Evolutionary conservation across 345 rosid species (phyloP), one percentile per base, ranked within the genome.

Genomic region (Draba incana): DNA sequence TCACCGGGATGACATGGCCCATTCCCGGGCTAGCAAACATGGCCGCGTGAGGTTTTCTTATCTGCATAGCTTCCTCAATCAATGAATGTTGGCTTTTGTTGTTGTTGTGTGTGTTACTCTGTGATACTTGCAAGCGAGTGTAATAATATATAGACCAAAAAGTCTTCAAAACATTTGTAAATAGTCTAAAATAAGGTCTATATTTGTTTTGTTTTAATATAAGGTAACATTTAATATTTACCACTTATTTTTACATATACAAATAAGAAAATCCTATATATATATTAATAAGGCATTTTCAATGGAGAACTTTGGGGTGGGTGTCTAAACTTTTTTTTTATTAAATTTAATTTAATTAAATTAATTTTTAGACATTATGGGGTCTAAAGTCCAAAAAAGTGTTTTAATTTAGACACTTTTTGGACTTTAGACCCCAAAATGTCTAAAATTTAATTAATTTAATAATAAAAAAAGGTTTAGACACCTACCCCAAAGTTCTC

Each of bases 1-100:
- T 62, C 56, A 68, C 45, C 9, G 78, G 74, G 46, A 68, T 60
- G 38, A 75, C 37, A 20, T 75, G 78, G 35, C 78, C 78, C 78
- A 75, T 75, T 4, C 78, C 78, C 6, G 78, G 74, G 64, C 78
- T 75, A 10, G 68, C 74, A 38, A 67, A 48, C 73, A 67, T 45
- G 10, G 42, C 74, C 1, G 54, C 77, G 12, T 65, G 77, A 28
- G 71, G 71, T 33, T 59, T 65, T 56, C 57, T 65, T 27, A 41
- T 57, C 66, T 64, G 56, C 77, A 72, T 72, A 52, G 37, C 30
- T 20, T 20, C 20, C 28, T 49, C 10, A 13, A 8, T 59, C 14
- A 15, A 9, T 57, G 46, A 35, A 45, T 9, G 64, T 46, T 31
- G 9, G 35, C 37, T 20, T 20, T 20, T 46, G 2, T 10, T 57